Evolutionary conservation across 257 asterid genomes (phyloP).

Genomic region (Solanum infundibuliforme): DNA sequence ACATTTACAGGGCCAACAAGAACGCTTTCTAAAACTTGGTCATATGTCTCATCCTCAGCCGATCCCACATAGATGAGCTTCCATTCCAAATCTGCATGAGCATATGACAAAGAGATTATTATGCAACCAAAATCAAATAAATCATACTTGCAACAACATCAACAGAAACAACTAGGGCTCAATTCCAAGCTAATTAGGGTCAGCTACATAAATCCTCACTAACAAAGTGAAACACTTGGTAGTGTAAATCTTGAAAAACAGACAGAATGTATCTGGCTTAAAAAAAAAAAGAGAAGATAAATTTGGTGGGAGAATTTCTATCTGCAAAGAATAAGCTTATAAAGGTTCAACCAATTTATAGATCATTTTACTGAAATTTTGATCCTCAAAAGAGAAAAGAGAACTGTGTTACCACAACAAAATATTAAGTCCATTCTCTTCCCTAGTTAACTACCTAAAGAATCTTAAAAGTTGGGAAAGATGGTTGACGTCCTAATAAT

Average conservation of each 20-base stretch:
- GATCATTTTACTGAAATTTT: background rate
- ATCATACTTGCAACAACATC: background rate
- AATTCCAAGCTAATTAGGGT: background rate
- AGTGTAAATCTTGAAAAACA: background rate
- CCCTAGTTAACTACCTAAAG: background rate
- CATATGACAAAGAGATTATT: background rate
- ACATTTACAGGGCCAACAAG: slow-evolving; percentile 97
- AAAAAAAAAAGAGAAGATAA: background rate
- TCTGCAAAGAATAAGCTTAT: background rate
- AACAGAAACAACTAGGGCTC: background rate
- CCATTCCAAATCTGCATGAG: slow-evolving; percentile 91
- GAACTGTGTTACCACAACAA: background rate
- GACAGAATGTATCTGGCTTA: background rate
- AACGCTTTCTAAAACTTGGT: slow-evolving; percentile 93
- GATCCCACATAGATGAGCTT: slow-evolving; percentile 96
- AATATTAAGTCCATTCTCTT: background rate
- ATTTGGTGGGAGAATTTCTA: background rate
- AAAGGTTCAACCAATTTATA: background rate
- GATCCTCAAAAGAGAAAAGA: background rate
- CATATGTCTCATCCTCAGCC: slow-evolving; percentile 94
- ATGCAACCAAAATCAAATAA: background rate
- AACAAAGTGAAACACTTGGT: background rate
- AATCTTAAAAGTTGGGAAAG: background rate
- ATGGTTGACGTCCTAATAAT: background rate
- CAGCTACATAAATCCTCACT: background rate